Evolutionary conservation across 192 early-diverging fungal species (phyloP), one percentile per base, ranked within the genome.

Genomic region (Backusella macrospora): DNA sequence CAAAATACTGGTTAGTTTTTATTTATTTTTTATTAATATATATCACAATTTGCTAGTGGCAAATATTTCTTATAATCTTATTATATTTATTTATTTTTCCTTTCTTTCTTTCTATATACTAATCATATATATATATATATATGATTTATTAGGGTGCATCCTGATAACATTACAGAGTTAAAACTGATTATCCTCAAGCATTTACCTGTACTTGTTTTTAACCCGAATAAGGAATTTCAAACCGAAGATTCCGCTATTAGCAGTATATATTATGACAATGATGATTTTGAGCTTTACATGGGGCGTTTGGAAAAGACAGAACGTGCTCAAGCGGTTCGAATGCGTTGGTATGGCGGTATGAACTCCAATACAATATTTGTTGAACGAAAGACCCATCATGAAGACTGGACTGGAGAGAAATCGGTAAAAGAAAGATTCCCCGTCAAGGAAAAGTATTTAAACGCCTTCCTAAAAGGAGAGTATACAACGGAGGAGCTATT

Each of bases 341-440:
- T 97, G 83, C 88, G 97, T 65, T 99, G 96, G 96, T 99, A 99
- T 81, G 98, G 98, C 44, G 91, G 91, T 68, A 93, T 92, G 90
- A 88, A 91, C 40, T 87, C 84, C 68, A 86, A 82, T 15, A 93
- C 96, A 65, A 93, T 99, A 71, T 99, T 96, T 83, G 88, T 98
- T 42, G 98, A 99, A 88, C 91, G 96, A 69, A 99, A 99, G 84
- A 97, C 94, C 0, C 96, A 98, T 81, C 92, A 90, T 67, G 96
- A 98, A 81, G 95, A 95, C 76, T 96, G 94, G 95, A 95, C 95
- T 18, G 96, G 96, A 65, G 96, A 97, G 78, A 94, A 92, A 81
- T 88, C 86, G 66, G 94, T 97, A 67, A 98, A 99, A 78, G 92
- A 91, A 42, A 92, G 98, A 62, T 98, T 99, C 79, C 89, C 93